Conservation (phyloP, 345 rosid species). For the Pugionium cornutum region DNA sequence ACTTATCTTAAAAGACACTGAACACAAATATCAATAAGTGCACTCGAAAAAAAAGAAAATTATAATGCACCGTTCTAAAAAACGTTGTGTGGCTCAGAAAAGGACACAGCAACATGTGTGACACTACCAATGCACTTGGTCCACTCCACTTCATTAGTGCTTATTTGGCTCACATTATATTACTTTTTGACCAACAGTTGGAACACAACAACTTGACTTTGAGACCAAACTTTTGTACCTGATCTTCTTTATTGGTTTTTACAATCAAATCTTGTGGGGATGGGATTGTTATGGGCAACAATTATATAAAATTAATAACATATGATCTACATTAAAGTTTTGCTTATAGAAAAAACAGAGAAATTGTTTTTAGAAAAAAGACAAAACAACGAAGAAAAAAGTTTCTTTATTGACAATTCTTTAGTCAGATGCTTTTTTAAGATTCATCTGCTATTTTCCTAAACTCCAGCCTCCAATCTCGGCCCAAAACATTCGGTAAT, state of each 20-base stretch:
- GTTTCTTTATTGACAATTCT: conserved; percentile 35
- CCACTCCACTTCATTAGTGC: conserved; percentile 21
- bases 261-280: conserved; percentile 32
- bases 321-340: background rate
- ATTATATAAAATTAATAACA: conserved; percentile 19
- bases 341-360: background rate
- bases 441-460: conserved; percentile 35
- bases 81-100: conserved; percentile 33
- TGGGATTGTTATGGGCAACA: conserved; percentile 6
- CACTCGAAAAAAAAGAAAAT: background rate
- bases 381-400: conserved; percentile 17
- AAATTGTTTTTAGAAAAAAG: background rate
- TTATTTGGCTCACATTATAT: conserved; percentile 15
- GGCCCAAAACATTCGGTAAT: conserved; percentile 36
- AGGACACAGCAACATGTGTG: conserved; percentile 31
- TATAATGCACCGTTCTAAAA: conserved; percentile 11
- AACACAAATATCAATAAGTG: too few species aligned
- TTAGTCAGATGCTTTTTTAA: background rate
- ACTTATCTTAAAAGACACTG: too few species aligned
- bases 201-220: conserved; percentile 25
- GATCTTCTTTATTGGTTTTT: conserved; percentile 23
- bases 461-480: conserved; percentile 44
- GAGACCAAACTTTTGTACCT: background rate
- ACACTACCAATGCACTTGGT: conserved; percentile 31
- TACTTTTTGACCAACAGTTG: background rate